phyloP scores from a whole-genome alignment of 192 early-diverging fungal genomes.

The Backusella circina region DNA sequence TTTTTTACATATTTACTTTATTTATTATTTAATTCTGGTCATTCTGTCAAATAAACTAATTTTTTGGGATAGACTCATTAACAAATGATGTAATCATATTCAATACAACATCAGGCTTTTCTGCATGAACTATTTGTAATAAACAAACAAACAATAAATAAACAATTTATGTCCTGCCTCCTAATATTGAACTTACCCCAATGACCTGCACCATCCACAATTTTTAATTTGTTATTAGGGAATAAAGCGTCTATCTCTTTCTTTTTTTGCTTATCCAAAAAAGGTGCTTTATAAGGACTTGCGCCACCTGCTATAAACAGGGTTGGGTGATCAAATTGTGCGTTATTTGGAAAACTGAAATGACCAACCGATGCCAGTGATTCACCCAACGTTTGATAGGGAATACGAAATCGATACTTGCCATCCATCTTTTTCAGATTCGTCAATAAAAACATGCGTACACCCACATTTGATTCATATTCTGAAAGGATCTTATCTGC shows the following conservation, averaged over 20 bases:
- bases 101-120: slow-evolving; percentile 1
- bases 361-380: slow-evolving; percentile 48
- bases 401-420: slow-evolving; percentile 67
- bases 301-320: slow-evolving; percentile 80
- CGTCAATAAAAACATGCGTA: slow-evolving; percentile 86
- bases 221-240: slow-evolving; percentile 59
- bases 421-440: slow-evolving; percentile 63
- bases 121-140: slow-evolving; percentile 1
- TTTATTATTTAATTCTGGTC: neutral
- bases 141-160: neutral
- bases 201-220: slow-evolving; percentile 79
- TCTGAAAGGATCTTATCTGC: slow-evolving; percentile 58
- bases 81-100: neutral
- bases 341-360: slow-evolving; percentile 41
- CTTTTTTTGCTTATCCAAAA: slow-evolving; percentile 17
- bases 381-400: slow-evolving; percentile 62
- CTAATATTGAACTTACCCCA: slow-evolving; percentile 60
- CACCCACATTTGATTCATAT: slow-evolving; percentile 44
- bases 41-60: neutral
- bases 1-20: too few species aligned
- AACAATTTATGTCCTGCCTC: neutral
- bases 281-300: slow-evolving; percentile 63
- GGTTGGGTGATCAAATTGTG: slow-evolving; percentile 55
- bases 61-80: neutral
- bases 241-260: slow-evolving; percentile 68